Evolutionary conservation across 1,284 basidiomycete species (phyloP), one percentile per base, ranked within the genome.

Genomic region (Mycosarcoma mackinlayi): DNA sequence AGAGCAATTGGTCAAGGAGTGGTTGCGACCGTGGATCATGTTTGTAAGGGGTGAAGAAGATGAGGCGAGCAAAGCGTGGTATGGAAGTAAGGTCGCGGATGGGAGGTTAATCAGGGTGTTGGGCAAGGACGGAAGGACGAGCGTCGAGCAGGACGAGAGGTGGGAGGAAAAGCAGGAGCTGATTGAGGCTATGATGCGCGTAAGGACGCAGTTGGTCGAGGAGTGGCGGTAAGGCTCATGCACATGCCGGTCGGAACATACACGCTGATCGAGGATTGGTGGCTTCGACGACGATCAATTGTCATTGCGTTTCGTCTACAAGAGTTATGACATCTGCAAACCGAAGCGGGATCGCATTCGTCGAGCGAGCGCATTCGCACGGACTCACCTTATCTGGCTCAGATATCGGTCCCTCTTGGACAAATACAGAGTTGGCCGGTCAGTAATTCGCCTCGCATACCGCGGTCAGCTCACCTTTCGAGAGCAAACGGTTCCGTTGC

Each of bases 151-250:
- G 10, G 65, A 68, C 33, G 30, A 31, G 14, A 49, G 65, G 31
- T 68, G 65, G 65, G 41, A 34, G 3, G 54, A 68, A 30, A 68
- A 68, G 21, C 33, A 50, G 18, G 28, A 39, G 18, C 33, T 68
- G 19, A 51, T 68, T 11, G 27, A 51, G 31, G 54, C 21, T 10
- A 68, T 68, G 65, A 2, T 60, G 13, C 24, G 9, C 28, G 25
- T 67, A 25, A 28, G 64, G 16, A 38, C 16, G 30, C 39, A 67
- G 44, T n/a, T 67, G 39, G 57, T 48, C 7, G 40, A 67, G 8
- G 39, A 33, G 13, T 38, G 45, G 10, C 25, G 14, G n/a, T 52
- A 24, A 35, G 4, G 28, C 16, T 31, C 19, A 30, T 6, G 30
- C 4, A 4, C n/a, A 27, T n/a, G 27, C 8, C 13, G 18, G n/a